Percentiles rank a stretch among this genome's conserved stretches.
Conservation (phyloP, 805 yeast species). For the Alloascoidea hylecoeti region DNA sequence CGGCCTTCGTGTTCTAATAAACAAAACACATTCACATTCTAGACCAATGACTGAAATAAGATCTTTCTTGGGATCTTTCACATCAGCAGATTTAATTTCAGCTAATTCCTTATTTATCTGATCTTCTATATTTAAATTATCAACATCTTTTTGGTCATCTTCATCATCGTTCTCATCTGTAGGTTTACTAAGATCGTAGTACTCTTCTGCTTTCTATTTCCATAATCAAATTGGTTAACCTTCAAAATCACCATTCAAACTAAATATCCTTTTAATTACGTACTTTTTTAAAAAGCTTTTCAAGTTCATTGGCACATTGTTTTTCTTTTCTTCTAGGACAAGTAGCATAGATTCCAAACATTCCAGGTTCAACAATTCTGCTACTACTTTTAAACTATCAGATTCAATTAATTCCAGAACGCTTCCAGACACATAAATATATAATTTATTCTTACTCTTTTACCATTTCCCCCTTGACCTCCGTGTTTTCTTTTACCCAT, state of each 20-base stretch:
- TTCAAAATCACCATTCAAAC: conserved; percentile 4
- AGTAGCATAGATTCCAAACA: conserved; percentile 81
- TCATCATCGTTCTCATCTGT: conserved; percentile 10
- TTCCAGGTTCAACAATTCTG: conserved; percentile 65
- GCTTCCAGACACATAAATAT: too few species aligned
- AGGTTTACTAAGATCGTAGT: conserved; percentile 17
- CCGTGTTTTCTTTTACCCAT: too few species aligned
- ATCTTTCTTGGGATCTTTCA: conserved; percentile 28
- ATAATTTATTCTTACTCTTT: too few species aligned
- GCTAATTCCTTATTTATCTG: conserved; percentile 59
- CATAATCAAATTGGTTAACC: not conserved
- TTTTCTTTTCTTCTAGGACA: conserved; percentile 74
- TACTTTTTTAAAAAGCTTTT: conserved; percentile 38
- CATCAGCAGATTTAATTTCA: conserved; percentile 35
- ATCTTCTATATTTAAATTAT: conserved; percentile 55
- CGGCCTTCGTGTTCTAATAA: conserved; percentile 70
- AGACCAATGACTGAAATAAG: conserved; percentile 45
- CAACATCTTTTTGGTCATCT: conserved; percentile 16
- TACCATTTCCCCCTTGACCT: too few species aligned
- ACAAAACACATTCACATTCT: conserved; percentile 74
- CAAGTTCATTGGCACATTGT: conserved; percentile 63
- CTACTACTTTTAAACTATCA: conserved; percentile 25
- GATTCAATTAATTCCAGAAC: too few species aligned
- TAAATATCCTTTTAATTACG: conserved; percentile 2
- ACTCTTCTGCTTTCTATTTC: conserved; percentile 17